Evolutionary conservation across 768 basidiomycete genomes (phyloP).

Genomic region (Rhodocollybia butyracea): DNA sequence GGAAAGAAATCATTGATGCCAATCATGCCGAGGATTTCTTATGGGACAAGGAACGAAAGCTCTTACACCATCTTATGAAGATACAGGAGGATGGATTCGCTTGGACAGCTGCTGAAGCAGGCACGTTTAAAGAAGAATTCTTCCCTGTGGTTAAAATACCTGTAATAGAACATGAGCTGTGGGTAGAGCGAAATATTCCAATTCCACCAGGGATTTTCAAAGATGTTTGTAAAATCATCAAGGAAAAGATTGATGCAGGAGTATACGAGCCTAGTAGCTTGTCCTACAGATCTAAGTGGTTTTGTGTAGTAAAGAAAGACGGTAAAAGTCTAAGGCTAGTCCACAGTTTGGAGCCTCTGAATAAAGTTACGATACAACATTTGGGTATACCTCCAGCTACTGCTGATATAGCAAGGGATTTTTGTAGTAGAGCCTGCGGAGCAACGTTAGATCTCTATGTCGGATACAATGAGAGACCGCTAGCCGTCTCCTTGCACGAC

Average conservation of each 20-base stretch:
- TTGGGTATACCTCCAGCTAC: conserved; percentile 28
- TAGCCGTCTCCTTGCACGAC: too few relatives aligned
- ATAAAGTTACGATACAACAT: too few relatives aligned
- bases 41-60: conserved; percentile 24
- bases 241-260: conserved; percentile 23
- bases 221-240: conserved; percentile 18
- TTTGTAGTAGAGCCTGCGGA: conserved; percentile 27
- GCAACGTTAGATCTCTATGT: conserved; percentile 32
- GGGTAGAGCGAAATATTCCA: conserved; percentile 24
- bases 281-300: conserved; percentile 31
- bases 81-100: conserved; percentile 32
- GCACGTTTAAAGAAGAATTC: too few relatives aligned
- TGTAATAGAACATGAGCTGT: conserved; percentile 30
- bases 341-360: too few relatives aligned
- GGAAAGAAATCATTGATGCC: conserved; percentile 11
- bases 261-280: conserved; percentile 32
- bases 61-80: conserved; percentile 29
- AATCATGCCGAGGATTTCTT: conserved; percentile 23
- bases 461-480: too few relatives aligned
- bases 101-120: conserved; percentile 33
- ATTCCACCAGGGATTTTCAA: conserved; percentile 24
- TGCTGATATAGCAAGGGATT: conserved; percentile 29
- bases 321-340: too few relatives aligned
- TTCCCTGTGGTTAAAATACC: conserved; percentile 27
- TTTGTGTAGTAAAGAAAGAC: conserved; percentile 33